Evolutionary conservation across 2,329 filamentous ascomycete genomes (phyloP), one percentile per base, ranked within the genome.

Genomic region (Zasmidium citrigriseum): DNA sequence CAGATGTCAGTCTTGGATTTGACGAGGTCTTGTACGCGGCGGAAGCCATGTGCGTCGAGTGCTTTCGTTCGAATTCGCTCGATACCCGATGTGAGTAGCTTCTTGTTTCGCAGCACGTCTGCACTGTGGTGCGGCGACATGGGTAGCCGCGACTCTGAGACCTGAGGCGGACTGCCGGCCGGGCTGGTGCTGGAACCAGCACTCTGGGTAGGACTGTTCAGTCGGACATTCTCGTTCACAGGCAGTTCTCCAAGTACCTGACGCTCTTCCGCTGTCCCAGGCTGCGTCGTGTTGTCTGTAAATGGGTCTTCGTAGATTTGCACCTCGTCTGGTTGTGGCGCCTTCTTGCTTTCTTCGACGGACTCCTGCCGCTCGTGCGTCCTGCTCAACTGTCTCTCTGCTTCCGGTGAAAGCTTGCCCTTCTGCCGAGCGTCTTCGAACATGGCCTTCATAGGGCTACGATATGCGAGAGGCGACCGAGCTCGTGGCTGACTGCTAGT

Each of bases 21-120:
- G 59, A 91, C 82, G 63, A 92, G 82, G 41, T 87, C 87, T 72
- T 93, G 89, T 50, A 93, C 79, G 68, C 90, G 89, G 54, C 89
- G 85, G 80, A 93, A 91, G 57, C 89, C 89, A 69, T 92, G 89
- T 2, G 90, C 89, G 69, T 93, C 90, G n/a, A 93, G 82, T 1
- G 85, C 85, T 67, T 86, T 85, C 25, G 84, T 81, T 65, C 86
- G 86, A 65, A 93, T 87, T 63, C 89, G 89, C 52, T 86, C 79
- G 64, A 93, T 89, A 51, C 88, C 90, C 66, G 89, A 92, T 27
- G 88, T 84, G 4, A 93, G 80, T 22, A 93, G 78, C 46, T 87
- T 84, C 7, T 72, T 76, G 62, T 74, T 80, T 63, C 75, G 78
- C 57, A 73, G 70, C 41, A 72, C 77, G 69, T 77, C 75, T n/a